phyloP scores from a whole-genome alignment of 106 monocot species.

The Iris macrosiphon region DNA sequence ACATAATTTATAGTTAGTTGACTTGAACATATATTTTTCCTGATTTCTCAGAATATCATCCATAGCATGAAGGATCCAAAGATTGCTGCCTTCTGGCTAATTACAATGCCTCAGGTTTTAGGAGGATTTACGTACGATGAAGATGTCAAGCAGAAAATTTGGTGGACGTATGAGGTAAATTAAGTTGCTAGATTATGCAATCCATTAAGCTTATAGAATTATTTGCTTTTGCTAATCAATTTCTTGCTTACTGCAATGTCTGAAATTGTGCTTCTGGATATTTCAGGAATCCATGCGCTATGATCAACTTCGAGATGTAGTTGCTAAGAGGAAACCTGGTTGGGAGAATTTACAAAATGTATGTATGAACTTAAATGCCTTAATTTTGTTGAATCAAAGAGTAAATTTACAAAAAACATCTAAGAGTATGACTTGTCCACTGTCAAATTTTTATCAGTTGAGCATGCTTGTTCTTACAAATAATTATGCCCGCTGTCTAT shows the following conservation, averaged over 20 bases:
- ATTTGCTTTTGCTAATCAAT: background rate
- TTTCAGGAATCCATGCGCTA: slow-evolving; percentile 79
- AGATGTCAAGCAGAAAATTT: slow-evolving; percentile 77
- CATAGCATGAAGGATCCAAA: slow-evolving; percentile 78
- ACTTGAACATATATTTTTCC: slow-evolving; percentile 1
- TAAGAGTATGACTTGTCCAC: no score
- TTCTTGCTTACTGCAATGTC: background rate
- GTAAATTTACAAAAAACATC: no score
- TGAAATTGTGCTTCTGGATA: background rate
- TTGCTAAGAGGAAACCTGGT: slow-evolving; percentile 63
- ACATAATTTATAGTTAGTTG: no score
- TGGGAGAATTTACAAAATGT: slow-evolving; percentile 80
- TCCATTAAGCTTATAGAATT: background rate
- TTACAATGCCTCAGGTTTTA: slow-evolving; percentile 65
- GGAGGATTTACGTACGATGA: slow-evolving; percentile 65
- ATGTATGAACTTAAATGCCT: slow-evolving; percentile 23
- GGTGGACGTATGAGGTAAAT: slow-evolving; percentile 80
- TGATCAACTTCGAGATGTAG: slow-evolving; percentile 78
- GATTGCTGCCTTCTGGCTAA: slow-evolving; percentile 70
- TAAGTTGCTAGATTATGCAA: background rate
- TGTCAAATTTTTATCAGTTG: no score
- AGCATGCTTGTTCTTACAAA: no score
- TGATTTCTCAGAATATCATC: slow-evolving; percentile 48
- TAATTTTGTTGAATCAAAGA: no score
- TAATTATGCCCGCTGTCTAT: no score